Conservation (phyloP, 202 grass and related monocot genomes). For the Panicum virgatum region DNA sequence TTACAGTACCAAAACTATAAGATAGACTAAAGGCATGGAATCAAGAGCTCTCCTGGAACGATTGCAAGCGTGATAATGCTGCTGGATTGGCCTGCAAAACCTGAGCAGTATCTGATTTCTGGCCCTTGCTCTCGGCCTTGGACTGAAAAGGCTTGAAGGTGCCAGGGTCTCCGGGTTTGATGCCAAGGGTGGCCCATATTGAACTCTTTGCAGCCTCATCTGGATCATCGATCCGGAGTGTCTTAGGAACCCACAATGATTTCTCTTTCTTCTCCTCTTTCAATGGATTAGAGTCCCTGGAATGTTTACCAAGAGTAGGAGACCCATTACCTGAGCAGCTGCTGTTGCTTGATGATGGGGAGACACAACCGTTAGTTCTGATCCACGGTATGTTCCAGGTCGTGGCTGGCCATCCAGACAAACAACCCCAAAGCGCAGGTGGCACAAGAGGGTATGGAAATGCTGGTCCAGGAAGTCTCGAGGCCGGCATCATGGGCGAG, state of each 20-base stretch:
- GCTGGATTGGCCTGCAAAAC: constrained; percentile 80
- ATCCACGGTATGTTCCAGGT: constrained; percentile 62
- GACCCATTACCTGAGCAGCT: constrained; percentile 73
- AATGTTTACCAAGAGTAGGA: constrained; percentile 86
- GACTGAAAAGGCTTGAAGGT: constrained; percentile 72
- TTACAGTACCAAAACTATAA: constrained; percentile 45
- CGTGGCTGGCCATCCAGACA: constrained; percentile 55
- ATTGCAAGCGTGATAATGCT: constrained; percentile 71
- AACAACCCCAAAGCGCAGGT: constrained; percentile 66
- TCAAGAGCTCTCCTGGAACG: constrained; percentile 80
- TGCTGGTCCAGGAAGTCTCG: constrained; percentile 48
- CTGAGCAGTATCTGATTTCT: constrained; percentile 53
- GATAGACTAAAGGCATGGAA: background rate
- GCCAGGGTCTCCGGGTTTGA: constrained; percentile 71
- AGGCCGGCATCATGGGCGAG: constrained; percentile 42
- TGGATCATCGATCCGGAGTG: constrained; percentile 85
- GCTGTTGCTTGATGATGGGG: constrained; percentile 64
- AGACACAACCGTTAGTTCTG: constrained; percentile 50
- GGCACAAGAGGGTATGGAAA: constrained; percentile 75
- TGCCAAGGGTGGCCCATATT: constrained; percentile 92
- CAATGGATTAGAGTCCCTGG: constrained; percentile 59
- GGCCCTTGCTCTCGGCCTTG: constrained; percentile 47
- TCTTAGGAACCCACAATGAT: constrained; percentile 91
- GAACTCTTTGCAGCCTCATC: constrained; percentile 97
- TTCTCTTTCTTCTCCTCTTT: constrained; percentile 68